Evolutionary conservation across 495 filamentous ascomycete species (phyloP).

Genomic region (Penicillium silybi): DNA sequence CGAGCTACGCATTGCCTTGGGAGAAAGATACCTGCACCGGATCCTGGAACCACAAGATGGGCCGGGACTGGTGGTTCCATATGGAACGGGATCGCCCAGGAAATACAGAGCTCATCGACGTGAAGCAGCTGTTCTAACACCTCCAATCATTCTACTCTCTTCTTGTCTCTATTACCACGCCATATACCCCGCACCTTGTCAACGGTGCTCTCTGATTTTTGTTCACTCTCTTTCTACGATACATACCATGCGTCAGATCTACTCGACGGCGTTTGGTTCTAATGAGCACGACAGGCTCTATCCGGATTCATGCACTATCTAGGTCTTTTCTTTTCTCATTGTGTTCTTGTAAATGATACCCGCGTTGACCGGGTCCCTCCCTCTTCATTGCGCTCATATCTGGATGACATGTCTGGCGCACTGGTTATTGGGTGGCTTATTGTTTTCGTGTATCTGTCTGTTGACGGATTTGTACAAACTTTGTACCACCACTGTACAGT

Average conservation of each 20-base stretch:
- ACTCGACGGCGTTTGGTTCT: slow-evolving; percentile 5
- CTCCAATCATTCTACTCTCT: not conserved
- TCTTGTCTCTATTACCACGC: slow-evolving; percentile 15
- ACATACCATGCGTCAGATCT: slow-evolving; percentile 5
- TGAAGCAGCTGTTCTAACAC: slow-evolving; percentile 38
- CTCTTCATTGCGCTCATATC: not conserved
- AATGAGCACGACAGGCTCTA: slow-evolving; percentile 9
- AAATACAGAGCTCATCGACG: slow-evolving; percentile 35
- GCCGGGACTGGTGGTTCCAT: slow-evolving; percentile 50
- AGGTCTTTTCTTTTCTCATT: slow-evolving; percentile 1
- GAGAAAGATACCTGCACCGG: slow-evolving; percentile 46
- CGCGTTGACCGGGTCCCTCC: not conserved
- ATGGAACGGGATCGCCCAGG: slow-evolving; percentile 46
- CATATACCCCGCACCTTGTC: slow-evolving; percentile 30
- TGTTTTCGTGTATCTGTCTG: not conserved
- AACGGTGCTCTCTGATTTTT: slow-evolving; percentile 11
- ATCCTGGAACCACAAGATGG: slow-evolving; percentile 45
- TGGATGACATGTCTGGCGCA: not conserved
- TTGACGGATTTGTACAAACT: slow-evolving; percentile 11
- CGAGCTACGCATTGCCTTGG: slow-evolving; percentile 35
- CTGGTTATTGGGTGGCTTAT: slow-evolving; percentile 1
- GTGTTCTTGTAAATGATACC: not conserved
- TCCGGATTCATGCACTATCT: not conserved
- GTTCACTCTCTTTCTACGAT: slow-evolving; percentile 9
- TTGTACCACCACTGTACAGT: slow-evolving; percentile 18